Base-by-base conservation (phyloP, 805 yeast genomes). In the Suhomyces prunicola region DNA sequence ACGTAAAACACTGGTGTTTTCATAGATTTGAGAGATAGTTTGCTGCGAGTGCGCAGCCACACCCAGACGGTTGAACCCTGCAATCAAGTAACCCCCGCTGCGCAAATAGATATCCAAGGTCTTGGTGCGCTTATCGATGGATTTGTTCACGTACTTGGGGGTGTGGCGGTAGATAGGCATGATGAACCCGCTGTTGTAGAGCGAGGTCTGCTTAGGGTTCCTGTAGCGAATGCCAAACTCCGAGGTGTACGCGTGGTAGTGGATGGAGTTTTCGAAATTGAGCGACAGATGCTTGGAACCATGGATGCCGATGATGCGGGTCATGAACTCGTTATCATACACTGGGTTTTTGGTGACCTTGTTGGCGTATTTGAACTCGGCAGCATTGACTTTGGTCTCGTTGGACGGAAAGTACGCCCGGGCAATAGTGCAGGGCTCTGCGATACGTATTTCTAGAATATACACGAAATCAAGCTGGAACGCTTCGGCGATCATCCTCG, bases 71-170 rank as follows among this genome's bases (percentile, higher is more conserved):
- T 67, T 73, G 61, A 82, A 81, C 3, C 75, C 72, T 5, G 77
- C 78, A 47, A 84, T 69, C 48, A 83, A 55, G 57, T 72, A 83
- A 0, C 87, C 87, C 2, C 84, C 84, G 1, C 81, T 70, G 56
- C 80, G 72, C 53, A 78, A 70, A 55, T 71, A 77, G 7, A 81
- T 69, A 22, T 81, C 84, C 46, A 78, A 58, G 46, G 44, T 31
- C 46, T 26, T 46, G 36, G 46, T 39, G 41, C 40, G 44, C 47
- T 41, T 23, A 7, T 26, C 29, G 44, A 50, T 24, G 52, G 51
- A 27, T 46, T 50, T 73, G 56, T 83, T 69, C 9, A 79, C 77
- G 42, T 83, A 58, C 57, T 71, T 78, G 2, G 82, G 69, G 17
- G 70, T 67, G 35, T 69, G 67, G 51, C 78, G 70, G 60, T 65